Base-by-base conservation (phyloP, 768 basidiomycete species). In the Boletus reticuloceps region DNA sequence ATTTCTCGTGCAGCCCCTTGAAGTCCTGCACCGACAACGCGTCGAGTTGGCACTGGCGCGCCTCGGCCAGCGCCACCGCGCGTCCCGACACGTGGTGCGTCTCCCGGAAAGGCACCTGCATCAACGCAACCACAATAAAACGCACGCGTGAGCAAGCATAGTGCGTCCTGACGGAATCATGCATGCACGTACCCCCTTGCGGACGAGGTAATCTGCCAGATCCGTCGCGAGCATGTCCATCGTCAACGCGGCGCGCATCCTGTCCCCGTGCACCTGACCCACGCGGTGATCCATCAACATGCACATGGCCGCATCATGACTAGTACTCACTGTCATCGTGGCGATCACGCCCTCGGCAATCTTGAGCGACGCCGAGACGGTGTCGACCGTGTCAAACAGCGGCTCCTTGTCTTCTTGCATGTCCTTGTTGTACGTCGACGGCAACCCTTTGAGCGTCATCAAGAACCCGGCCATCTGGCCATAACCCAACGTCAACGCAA, bases 191-290 rank as follows among this genome's bases (percentile, higher is more conserved):
- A 97, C 96, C 60, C 97, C 96, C 79, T 97, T 98, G 64, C 95
- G 89, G 58, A 99, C 97, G 39, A 99, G 89, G 72, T 99, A 98
- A 70, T 99, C 96, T 10, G 97, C 97, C 27, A 99, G 75, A 66
- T 99, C 97, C n/a, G 97, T 99, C 6, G 97, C 97, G 47, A 99
- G 86, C 56, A 98, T 91, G 71, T 99, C 97, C 89, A 92, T 94
- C 10, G 96, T 98, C 64, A 98, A 74, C 1, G 94, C 92, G 55
- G 81, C 77, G 37, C 79, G 80, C 97, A 99, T 99, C 78, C 86
- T 95, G 36, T 92, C 83, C 2, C 82, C 84, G 68, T 97, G 85
- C 43, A 97, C 88, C 94, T 92, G 94, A 61, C 12, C n/a, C 38
- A 39, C 38, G 17, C 29, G 8, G 29, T 29, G 29, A 29, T 29